Conservation (phyloP, 148 eudicot species). For the Rhododendron henanense region DNA sequence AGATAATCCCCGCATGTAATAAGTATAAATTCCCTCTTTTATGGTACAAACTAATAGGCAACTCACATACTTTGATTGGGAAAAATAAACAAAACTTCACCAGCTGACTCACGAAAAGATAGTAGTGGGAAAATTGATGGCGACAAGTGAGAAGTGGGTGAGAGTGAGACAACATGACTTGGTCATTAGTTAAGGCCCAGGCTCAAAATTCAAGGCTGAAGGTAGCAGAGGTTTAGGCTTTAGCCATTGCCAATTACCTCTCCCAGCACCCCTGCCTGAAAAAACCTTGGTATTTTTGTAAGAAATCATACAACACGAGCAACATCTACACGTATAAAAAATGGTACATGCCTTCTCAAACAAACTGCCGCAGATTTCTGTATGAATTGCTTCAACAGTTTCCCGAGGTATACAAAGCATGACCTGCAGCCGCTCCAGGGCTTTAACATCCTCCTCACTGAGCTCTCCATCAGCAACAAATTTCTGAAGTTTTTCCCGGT, state of each 20-base stretch:
- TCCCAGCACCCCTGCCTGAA: not conserved
- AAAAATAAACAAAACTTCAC: not conserved
- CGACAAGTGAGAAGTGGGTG: not conserved
- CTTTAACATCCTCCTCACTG: slow-evolving; percentile 69
- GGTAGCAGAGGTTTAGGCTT: not conserved
- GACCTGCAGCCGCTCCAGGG: slow-evolving; percentile 66
- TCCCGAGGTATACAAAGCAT: slow-evolving; percentile 84
- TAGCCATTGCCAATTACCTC: slow-evolving; percentile 2
- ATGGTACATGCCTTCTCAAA: slow-evolving; percentile 72
- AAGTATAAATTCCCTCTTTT: not conserved
- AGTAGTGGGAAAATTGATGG: not conserved
- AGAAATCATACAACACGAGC: not conserved
- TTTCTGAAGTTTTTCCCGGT: slow-evolving; percentile 87
- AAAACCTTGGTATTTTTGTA: not conserved
- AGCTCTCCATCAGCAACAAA: slow-evolving; percentile 77
- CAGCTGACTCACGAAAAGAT: not conserved
- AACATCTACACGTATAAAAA: not conserved
- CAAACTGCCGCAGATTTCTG: slow-evolving; percentile 75
- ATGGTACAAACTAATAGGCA: too few relatives aligned
- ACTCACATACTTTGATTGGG: not conserved
- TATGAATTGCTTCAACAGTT: slow-evolving; percentile 84
- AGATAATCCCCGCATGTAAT: not conserved
- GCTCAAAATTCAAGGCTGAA: not conserved
- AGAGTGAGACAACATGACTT: not conserved
- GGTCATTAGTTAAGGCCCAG: not conserved